These are phyloP conservation scores for Tilletia indica DNA, from an alignment of 1,284 basidiomycete species.

Conservation along the genomic window DNA sequence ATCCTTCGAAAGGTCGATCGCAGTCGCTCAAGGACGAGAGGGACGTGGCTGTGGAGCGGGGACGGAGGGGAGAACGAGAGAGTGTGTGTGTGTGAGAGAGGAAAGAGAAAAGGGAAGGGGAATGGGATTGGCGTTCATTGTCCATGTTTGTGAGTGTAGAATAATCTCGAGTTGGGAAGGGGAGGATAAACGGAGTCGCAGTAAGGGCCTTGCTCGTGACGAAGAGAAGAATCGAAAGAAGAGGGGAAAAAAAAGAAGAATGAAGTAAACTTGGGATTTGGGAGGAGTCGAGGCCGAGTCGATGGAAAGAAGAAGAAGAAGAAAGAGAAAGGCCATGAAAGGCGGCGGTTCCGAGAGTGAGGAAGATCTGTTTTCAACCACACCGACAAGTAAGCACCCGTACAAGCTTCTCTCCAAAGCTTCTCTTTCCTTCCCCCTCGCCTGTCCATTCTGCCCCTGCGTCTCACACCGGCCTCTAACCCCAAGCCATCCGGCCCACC, in stretches of 20 bases:
- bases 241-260: too few relatives aligned
- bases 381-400: constrained; percentile 56
- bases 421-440: constrained; percentile 36
- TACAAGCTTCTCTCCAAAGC: constrained; percentile 54
- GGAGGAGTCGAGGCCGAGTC: too few relatives aligned
- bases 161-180: too few relatives aligned
- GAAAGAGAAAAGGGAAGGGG: neutral
- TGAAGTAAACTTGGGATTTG: too few relatives aligned
- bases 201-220: too few relatives aligned
- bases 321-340: neutral
- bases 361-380: constrained; percentile 28
- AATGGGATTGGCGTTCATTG: too few relatives aligned
- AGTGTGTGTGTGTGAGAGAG: neutral
- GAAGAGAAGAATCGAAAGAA: neutral
- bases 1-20: too few relatives aligned
- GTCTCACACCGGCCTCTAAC: constrained; percentile 20
- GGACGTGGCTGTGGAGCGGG: too few relatives aligned
- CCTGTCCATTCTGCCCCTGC: constrained; percentile 32
- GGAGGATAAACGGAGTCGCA: too few relatives aligned
- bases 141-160: too few relatives aligned
- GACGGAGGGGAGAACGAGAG: too few relatives aligned
- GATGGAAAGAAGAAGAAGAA: neutral
- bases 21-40: too few relatives aligned
- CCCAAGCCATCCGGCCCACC: constrained; percentile 22
- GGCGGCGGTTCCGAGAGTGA: neutral